A percentile compares a stretch with the other conserved stretches of the same genome.
Conservation (phyloP, 306 rosid genomes). For the Vigna mungo region DNA sequence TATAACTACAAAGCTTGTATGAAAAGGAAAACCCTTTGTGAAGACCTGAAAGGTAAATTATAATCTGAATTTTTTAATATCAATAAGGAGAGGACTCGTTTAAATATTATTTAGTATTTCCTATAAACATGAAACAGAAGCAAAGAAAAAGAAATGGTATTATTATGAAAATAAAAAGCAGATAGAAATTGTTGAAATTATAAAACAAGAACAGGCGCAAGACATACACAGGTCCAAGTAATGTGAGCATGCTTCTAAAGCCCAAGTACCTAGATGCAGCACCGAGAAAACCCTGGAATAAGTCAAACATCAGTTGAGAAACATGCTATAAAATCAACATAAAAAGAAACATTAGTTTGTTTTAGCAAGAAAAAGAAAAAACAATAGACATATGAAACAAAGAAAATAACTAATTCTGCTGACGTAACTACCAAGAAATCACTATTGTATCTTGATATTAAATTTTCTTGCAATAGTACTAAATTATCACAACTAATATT, state of each 20-base stretch:
- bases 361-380: slow-evolving; percentile 16
- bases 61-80: neutral
- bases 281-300: slow-evolving; percentile 80
- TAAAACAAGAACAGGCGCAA: slow-evolving; percentile 44
- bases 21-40: slow-evolving; percentile 5
- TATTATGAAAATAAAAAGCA: slow-evolving; percentile 19
- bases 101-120: slow-evolving; percentile 21
- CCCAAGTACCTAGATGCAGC: slow-evolving; percentile 94
- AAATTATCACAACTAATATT: slow-evolving; percentile 12
- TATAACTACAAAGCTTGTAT: neutral
- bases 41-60: neutral
- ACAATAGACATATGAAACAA: neutral
- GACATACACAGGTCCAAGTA: slow-evolving; percentile 91
- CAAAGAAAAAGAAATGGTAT: slow-evolving; percentile 27
- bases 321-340: slow-evolving; percentile 29
- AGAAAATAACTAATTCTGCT: slow-evolving; percentile 12
- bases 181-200: slow-evolving; percentile 28
- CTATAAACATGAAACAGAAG: slow-evolving; percentile 7
- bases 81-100: neutral
- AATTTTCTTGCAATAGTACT: slow-evolving; percentile 11
- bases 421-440: neutral
- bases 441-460: slow-evolving; percentile 9
- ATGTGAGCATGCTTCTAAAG: slow-evolving; percentile 82
- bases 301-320: slow-evolving; percentile 40
- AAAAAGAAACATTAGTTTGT: slow-evolving; percentile 18